Evolutionary conservation across 2,329 filamentous ascomycete species (phyloP).

Genomic region (Lizonia empirigonia): DNA sequence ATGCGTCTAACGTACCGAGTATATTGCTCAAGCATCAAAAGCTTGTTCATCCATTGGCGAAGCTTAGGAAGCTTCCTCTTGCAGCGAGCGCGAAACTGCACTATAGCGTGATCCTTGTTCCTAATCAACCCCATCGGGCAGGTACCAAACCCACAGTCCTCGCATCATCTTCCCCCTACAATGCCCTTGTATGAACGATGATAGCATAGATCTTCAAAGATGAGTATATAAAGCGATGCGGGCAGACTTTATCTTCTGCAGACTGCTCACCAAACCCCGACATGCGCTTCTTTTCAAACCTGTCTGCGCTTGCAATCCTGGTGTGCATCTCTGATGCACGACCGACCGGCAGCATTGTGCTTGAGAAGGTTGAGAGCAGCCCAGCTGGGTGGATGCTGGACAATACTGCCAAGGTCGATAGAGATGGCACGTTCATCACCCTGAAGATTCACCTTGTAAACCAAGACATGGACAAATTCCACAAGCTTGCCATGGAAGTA

Average conservation of each 20-base stretch:
- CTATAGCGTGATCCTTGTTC: not conserved
- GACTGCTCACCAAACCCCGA: not conserved
- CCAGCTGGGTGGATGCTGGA: slow-evolving; percentile 24
- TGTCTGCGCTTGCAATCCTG: slow-evolving; percentile 8
- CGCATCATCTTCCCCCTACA: not conserved
- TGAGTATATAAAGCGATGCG: not conserved
- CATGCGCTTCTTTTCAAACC: not conserved
- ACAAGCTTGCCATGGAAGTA: slow-evolving; percentile 29
- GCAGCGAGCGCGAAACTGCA: slow-evolving; percentile 1
- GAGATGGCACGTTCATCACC: slow-evolving; percentile 22
- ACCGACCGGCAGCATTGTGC: slow-evolving; percentile 22
- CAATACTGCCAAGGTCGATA: slow-evolving; percentile 18
- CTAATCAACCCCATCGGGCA: slow-evolving; percentile 12
- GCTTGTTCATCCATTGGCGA: slow-evolving; percentile 17
- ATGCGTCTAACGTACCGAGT: not conserved
- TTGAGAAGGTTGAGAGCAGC: slow-evolving; percentile 21
- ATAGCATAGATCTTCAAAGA: not conserved
- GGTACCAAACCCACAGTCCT: not conserved
- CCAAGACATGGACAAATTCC: slow-evolving; percentile 25
- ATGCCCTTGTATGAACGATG: not conserved
- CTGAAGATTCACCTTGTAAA: slow-evolving; percentile 30
- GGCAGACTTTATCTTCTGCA: not conserved
- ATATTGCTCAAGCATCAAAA: not conserved
- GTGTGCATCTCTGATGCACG: slow-evolving; percentile 8
- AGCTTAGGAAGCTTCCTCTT: slow-evolving; percentile 23